Evolutionary conservation across 163 green algal genomes (phyloP), one percentile per base, ranked within the genome.

Genomic region (Prototheca wickerhamii): DNA sequence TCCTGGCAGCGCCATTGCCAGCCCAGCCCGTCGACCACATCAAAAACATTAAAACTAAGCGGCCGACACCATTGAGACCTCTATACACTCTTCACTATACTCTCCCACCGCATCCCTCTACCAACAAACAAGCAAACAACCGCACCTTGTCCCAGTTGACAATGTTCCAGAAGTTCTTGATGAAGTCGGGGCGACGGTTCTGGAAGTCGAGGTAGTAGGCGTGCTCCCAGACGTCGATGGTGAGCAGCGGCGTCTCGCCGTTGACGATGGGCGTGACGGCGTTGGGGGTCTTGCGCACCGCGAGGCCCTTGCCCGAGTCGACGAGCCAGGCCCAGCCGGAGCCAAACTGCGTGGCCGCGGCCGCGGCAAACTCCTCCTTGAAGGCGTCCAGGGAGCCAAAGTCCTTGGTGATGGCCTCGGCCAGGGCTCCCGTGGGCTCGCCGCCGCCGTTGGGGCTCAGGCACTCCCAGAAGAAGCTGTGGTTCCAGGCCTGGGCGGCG

Each of bases 391-490:
- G 65, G 40, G 58, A 72, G 49, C 79, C 82, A 66, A 88, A 83
- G 61, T 73, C 71, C 15, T 55, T 50, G 18, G 83, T 69, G 55
- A 88, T 88, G 58, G 76, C 70, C 52, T 72, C 73, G 4, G 65
- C 66, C 44, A 85, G 63, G 30, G 65, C 59, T 37, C 76, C 76
- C 10, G 53, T 56, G 43, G 78, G 78, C 42, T 63, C 63, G 68
- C 61, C 68, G 55, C 66, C 76, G 53, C 79, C 77, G 34, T 87
- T 87, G 68, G 89, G 76, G 64, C 75, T 84, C 80, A 96, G 91
- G 61, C 63, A 85, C 79, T 95, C 83, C 89, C 89, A 96, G 85
- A 94, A 96, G 73, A 96, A 96, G 25, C 79, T 87, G 77, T 96
- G 89, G 82, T 96, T 95, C 76, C 88, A 87, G 34, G 87, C 73